phyloP scores from a whole-genome alignment of 768 basidiomycete species.

The Botryobasidium botryosum region DNA sequence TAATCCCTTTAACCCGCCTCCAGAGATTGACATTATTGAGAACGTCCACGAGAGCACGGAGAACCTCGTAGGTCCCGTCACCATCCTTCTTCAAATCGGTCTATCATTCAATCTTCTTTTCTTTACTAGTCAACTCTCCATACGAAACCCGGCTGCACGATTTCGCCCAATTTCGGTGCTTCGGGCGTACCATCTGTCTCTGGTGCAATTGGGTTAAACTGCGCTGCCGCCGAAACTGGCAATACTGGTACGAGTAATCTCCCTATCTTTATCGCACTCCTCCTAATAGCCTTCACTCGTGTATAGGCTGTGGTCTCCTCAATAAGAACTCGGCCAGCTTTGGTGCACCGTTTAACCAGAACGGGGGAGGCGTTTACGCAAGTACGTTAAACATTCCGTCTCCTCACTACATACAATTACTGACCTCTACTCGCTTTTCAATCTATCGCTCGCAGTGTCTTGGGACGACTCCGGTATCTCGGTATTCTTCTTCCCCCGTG shows the following conservation, averaged over 20 bases:
- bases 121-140: conserved; percentile 40
- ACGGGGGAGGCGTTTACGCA: conserved; percentile 76
- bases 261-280: too few relatives aligned
- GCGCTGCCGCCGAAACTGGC: too few relatives aligned
- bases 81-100: too few relatives aligned
- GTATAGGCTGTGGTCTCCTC: not conserved
- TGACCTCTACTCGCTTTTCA: not conserved
- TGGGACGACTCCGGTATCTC: conserved; percentile 65
- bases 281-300: too few relatives aligned
- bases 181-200: too few relatives aligned
- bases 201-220: too few relatives aligned
- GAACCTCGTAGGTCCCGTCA: conserved; percentile 46
- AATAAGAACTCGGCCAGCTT: not conserved
- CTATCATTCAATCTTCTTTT: too few relatives aligned
- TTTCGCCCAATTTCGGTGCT: conserved; percentile 34
- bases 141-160: conserved; percentile 50
- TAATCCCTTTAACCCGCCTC: not conserved
- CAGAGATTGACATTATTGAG: conserved; percentile 76
- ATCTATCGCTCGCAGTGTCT: conserved; percentile 23
- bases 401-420: not conserved
- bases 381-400: conserved; percentile 15
- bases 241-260: too few relatives aligned
- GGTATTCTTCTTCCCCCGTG: conserved; percentile 68
- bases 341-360: conserved; percentile 13
- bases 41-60: conserved; percentile 66